These are phyloP conservation scores for Xylariaceae sp. DNA, from an alignment of 2,329 filamentous ascomycete genomes.

Conservation along the genomic window DNA sequence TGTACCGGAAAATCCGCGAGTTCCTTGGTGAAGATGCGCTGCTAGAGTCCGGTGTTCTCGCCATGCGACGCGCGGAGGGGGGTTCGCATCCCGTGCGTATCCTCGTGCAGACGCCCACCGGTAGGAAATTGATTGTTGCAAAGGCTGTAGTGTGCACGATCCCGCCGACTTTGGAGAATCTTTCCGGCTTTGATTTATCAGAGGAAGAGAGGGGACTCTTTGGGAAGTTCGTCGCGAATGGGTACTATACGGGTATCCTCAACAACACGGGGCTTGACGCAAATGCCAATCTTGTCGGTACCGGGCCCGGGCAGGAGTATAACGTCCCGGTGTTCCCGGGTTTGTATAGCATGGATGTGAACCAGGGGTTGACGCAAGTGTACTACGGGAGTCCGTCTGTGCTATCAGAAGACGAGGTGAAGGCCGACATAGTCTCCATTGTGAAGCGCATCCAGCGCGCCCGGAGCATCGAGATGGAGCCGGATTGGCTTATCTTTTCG, in stretches of 20 bases:
- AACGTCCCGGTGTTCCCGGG: slow-evolving; percentile 10
- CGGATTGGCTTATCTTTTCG: slow-evolving; percentile 12
- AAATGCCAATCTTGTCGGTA: slow-evolving; percentile 20
- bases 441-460: slow-evolving; percentile 4
- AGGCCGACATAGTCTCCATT: slow-evolving; percentile 5
- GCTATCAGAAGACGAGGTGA: slow-evolving; percentile 9
- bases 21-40: slow-evolving; percentile 13
- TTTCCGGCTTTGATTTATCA: slow-evolving; percentile 35
- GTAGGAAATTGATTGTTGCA: slow-evolving; percentile 33
- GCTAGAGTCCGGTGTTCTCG: not conserved
- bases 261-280: slow-evolving; percentile 26
- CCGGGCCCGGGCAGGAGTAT: slow-evolving; percentile 2
- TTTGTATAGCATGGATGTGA: not conserved
- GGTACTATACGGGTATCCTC: slow-evolving; percentile 25
- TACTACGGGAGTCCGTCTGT: slow-evolving; percentile 10
- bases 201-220: slow-evolving; percentile 35
- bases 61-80: too few relatives aligned
- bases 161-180: slow-evolving; percentile 35
- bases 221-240: slow-evolving; percentile 29
- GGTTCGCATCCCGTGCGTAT: slow-evolving; percentile 16
- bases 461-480: not conserved
- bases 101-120: slow-evolving; percentile 32
- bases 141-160: slow-evolving; percentile 40
- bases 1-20: slow-evolving; percentile 10
- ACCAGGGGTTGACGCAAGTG: slow-evolving; percentile 3